Conservation (phyloP, 352 stramenopile species). For the Phytophthora uliginosa region DNA sequence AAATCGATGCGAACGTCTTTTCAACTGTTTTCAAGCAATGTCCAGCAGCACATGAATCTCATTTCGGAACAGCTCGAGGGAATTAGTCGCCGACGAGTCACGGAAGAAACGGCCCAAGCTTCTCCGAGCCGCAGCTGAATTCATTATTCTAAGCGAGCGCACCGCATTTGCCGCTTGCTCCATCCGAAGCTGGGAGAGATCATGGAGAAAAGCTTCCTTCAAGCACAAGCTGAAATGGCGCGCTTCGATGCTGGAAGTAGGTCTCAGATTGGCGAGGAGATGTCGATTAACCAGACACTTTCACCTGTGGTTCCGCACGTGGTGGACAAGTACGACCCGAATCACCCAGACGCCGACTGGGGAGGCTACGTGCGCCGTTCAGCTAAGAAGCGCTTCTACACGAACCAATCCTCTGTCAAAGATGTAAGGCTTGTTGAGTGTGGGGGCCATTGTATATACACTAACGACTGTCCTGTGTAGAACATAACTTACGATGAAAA, state of each 20-base stretch:
- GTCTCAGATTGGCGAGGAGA: not conserved
- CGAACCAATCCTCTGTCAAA: conserved; percentile 47
- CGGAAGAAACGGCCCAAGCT: conserved; percentile 27
- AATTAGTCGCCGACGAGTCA: conserved; percentile 35
- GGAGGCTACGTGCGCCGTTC: conserved; percentile 69
- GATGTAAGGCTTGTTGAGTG: conserved; percentile 38
- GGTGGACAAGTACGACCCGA: conserved; percentile 77
- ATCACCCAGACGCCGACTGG: conserved; percentile 83
- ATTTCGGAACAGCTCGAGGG: conserved; percentile 64
- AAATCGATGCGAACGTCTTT: conserved; percentile 67
- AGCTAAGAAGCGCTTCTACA: conserved; percentile 77
- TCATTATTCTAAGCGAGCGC: too few relatives aligned
- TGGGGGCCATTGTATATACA: not conserved
- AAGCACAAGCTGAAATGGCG: conserved; percentile 46
- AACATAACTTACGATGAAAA: conserved; percentile 63
- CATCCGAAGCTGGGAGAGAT: conserved; percentile 1
- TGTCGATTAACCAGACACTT: conserved; percentile 25
- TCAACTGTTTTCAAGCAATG: conserved; percentile 60
- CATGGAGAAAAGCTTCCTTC: conserved; percentile 61
- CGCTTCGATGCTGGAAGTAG: conserved; percentile 38
- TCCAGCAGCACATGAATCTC: conserved; percentile 62
- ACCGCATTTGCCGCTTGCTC: too few relatives aligned
- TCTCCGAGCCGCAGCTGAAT: conserved; percentile 12
- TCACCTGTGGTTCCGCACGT: conserved; percentile 54
- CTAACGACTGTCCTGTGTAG: conserved; percentile 25